phyloP scores from a whole-genome alignment of 495 filamentous ascomycete species.

The Paragyromitra xinjiangensis region DNA sequence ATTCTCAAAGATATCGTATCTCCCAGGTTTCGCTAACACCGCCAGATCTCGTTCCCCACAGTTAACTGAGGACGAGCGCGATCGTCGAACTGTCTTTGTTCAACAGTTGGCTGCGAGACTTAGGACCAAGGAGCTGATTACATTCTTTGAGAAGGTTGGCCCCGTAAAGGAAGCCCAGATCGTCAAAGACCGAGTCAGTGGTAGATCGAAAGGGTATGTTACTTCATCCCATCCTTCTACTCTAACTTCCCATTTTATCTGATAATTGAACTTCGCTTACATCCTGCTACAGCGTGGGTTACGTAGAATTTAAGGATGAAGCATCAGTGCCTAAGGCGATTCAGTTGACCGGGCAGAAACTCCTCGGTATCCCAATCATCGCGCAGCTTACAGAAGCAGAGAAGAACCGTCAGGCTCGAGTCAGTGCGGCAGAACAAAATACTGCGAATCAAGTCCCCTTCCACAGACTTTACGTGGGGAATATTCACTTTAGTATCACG shows the following conservation, averaged over 20 bases:
- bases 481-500: slow-evolving; percentile 99
- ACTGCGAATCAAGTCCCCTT: slow-evolving; percentile 83
- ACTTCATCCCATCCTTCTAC: slow-evolving; percentile 11
- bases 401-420: slow-evolving; percentile 97
- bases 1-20: background rate
- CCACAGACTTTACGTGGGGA: slow-evolving; percentile 98
- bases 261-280: slow-evolving; percentile 57
- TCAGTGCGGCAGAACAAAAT: slow-evolving; percentile 73
- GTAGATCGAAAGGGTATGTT: slow-evolving; percentile 94
- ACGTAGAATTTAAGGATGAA: slow-evolving; percentile 98
- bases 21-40: slow-evolving; percentile 35
- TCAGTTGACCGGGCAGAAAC: slow-evolving; percentile 97
- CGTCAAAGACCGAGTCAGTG: slow-evolving; percentile 97
- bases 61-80: slow-evolving; percentile 93
- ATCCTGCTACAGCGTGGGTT: slow-evolving; percentile 78
- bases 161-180: slow-evolving; percentile 98
- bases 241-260: slow-evolving; percentile 7
- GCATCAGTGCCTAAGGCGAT: slow-evolving; percentile 92
- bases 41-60: slow-evolving; percentile 63
- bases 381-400: slow-evolving; percentile 98
- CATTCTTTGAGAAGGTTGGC: slow-evolving; percentile 96
- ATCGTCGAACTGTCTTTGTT: slow-evolving; percentile 96
- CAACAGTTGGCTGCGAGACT: slow-evolving; percentile 95
- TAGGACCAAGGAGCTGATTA: slow-evolving; percentile 88
- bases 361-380: slow-evolving; percentile 98